These are phyloP conservation scores for Pythium myriotylum DNA, from an alignment of 352 stramenopile species.

Conservation along the genomic window DNA sequence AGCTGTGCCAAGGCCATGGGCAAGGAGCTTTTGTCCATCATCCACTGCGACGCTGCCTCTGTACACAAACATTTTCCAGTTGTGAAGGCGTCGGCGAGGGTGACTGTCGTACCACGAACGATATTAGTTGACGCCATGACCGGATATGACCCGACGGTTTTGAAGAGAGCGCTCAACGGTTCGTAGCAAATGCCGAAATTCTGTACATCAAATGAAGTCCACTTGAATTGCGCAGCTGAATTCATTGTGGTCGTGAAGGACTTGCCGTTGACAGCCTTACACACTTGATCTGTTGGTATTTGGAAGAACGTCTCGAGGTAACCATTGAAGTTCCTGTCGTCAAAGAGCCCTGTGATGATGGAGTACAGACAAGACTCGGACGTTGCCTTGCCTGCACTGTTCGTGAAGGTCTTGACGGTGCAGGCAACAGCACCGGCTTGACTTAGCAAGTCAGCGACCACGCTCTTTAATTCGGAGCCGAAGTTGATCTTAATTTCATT, in stretches of 20 bases:
- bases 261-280: conserved; percentile 39
- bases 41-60: conserved; percentile 31
- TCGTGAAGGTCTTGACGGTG: conserved; percentile 39
- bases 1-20: conserved; percentile 28
- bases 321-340: not conserved
- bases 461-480: conserved; percentile 33
- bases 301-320: conserved; percentile 30
- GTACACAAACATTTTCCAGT: conserved; percentile 38
- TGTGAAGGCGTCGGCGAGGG: conserved; percentile 43
- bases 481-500: conserved; percentile 39
- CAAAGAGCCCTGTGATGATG: conserved; percentile 29
- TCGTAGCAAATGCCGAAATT: conserved; percentile 46
- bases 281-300: conserved; percentile 54
- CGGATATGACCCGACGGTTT: conserved; percentile 34
- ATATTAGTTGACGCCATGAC: conserved; percentile 29
- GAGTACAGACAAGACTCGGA: conserved; percentile 45
- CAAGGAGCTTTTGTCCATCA: conserved; percentile 19
- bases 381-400: conserved; percentile 18
- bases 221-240: conserved; percentile 29
- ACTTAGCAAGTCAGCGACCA: conserved; percentile 33
- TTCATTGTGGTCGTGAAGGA: conserved; percentile 42
- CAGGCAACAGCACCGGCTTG: conserved; percentile 35
- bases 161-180: conserved; percentile 24
- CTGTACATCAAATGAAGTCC: conserved; percentile 28
- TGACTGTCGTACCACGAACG: conserved; percentile 15